A percentile compares a stretch with the other conserved stretches of the same genome.
phyloP scores from a whole-genome alignment of 164 flowering plant species.

The Vitis cinerea region DNA sequence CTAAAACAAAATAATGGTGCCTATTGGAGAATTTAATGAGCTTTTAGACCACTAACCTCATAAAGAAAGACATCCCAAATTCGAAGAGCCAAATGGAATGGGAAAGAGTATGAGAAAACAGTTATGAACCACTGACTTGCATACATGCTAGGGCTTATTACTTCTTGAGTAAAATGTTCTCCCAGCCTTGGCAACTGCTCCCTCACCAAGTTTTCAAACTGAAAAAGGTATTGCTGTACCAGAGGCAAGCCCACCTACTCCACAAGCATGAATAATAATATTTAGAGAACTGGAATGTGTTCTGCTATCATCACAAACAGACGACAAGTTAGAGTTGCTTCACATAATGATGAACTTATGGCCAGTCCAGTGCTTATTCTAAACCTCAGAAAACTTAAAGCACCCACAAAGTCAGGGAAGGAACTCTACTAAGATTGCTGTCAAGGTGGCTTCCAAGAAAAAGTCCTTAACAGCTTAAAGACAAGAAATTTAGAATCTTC shows the following conservation, averaged over 20 bases:
- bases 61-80: conserved; percentile 97
- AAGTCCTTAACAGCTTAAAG: too few species aligned
- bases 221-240: conserved; percentile 92
- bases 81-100: conserved; percentile 93
- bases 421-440: too few species aligned
- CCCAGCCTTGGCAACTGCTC: conserved; percentile 89
- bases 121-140: conserved; percentile 99
- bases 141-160: conserved; percentile 98
- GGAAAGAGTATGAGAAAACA: conserved; percentile 98
- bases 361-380: too few species aligned
- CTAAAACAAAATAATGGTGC: background rate
- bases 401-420: background rate
- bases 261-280: conserved; percentile 9
- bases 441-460: too few species aligned
- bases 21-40: background rate
- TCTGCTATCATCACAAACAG: background rate
- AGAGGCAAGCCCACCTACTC: conserved; percentile 88
- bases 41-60: conserved; percentile 59
- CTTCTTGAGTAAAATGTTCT: conserved; percentile 80
- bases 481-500: too few species aligned
- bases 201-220: conserved; percentile 79
- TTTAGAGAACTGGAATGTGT: conserved; percentile 2
- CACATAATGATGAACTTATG: background rate
- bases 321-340: background rate
- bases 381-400: background rate